Evolutionary conservation across 2,329 filamentous ascomycete genomes (phyloP).

Genomic region (Ophiostoma australiae): DNA sequence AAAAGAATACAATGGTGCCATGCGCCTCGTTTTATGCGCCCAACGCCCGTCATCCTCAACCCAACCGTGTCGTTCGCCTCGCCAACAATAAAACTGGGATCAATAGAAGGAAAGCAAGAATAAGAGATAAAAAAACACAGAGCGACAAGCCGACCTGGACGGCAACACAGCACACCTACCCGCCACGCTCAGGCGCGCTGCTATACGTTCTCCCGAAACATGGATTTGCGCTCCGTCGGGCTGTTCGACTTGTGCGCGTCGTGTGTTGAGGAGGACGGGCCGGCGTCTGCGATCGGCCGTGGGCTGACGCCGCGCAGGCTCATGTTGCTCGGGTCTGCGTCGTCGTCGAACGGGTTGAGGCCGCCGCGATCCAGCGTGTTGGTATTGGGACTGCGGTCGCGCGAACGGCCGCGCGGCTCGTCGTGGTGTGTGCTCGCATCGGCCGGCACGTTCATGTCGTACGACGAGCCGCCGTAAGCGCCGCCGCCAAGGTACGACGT

Average conservation of each 20-base stretch:
- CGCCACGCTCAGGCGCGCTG: neutral
- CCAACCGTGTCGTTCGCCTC: neutral
- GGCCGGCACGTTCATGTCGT: conserved; percentile 47
- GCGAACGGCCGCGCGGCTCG: conserved; percentile 39
- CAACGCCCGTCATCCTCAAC: conserved; percentile 9
- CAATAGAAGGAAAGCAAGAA: neutral
- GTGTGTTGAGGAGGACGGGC: conserved; percentile 31
- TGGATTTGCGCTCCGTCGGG: conserved; percentile 62
- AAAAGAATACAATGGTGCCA: conserved; percentile 2
- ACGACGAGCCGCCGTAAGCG: conserved; percentile 36
- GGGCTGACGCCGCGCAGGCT: conserved; percentile 69
- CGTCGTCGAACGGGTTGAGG: conserved; percentile 62
- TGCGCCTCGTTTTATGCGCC: conserved; percentile 22
- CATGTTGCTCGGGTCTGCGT: conserved; percentile 56
- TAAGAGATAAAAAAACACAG: neutral
- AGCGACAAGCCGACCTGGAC: neutral
- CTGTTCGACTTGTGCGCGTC: conserved; percentile 45
- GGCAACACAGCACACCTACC: neutral
- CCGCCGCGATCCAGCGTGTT: conserved; percentile 22
- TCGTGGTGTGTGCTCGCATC: conserved; percentile 30
- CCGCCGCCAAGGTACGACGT: conserved; percentile 25
- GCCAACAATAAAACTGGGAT: neutral
- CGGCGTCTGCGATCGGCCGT: conserved; percentile 55
- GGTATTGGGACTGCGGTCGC: conserved; percentile 39
- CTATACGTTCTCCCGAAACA: conserved; percentile 66